Percentiles rank a stretch among this genome's conserved stretches.
phyloP scores from a whole-genome alignment of 1,284 basidiomycete genomes.

The Grifola frondosa region DNA sequence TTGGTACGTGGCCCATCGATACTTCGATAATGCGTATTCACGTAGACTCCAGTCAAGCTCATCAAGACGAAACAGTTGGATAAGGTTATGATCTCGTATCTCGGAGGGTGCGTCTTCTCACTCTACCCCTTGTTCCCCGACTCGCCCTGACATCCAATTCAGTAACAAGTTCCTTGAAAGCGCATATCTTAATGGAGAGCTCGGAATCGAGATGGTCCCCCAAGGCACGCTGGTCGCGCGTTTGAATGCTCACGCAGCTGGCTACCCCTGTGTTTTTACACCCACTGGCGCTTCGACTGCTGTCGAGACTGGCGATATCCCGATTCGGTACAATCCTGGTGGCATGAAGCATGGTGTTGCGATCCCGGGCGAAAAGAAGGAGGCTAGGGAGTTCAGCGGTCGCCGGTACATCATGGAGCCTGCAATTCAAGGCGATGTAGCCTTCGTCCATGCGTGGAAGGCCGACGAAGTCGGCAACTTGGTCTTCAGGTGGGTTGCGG shows the following conservation, averaged over 20 bases:
- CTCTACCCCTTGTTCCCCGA: slow-evolving; percentile 2
- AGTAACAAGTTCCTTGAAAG: slow-evolving; percentile 77
- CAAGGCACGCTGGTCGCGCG: slow-evolving; percentile 91
- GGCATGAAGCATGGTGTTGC: slow-evolving; percentile 62
- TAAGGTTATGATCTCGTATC: slow-evolving; percentile 85
- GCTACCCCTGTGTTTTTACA: slow-evolving; percentile 94
- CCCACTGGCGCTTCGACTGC: slow-evolving; percentile 87
- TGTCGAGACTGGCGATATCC: slow-evolving; percentile 78
- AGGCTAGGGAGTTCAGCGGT: slow-evolving; percentile 77
- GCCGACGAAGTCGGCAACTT: slow-evolving; percentile 88
- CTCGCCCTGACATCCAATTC: slow-evolving; percentile 9
- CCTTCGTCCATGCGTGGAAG: slow-evolving; percentile 93
- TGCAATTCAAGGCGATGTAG: slow-evolving; percentile 83
- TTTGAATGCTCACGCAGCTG: slow-evolving; percentile 87
- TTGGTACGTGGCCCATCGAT: slow-evolving; percentile 52
- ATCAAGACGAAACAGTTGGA: slow-evolving; percentile 75
- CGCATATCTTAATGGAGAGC: slow-evolving; percentile 78
- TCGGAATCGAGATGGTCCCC: slow-evolving; percentile 84
- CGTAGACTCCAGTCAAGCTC: slow-evolving; percentile 59
- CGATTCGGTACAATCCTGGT: slow-evolving; percentile 70
- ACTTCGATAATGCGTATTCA: slow-evolving; percentile 13
- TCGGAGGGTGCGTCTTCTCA: slow-evolving; percentile 62
- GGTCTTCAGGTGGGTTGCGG: slow-evolving; percentile 65
- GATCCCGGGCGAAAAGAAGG: slow-evolving; percentile 76
- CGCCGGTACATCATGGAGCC: slow-evolving; percentile 86